Percentiles rank a stretch among this genome's conserved stretches.
These are phyloP conservation scores for Microbotryum saponariae DNA, from an alignment of 1,284 basidiomycete genomes.

Conservation along the genomic window DNA sequence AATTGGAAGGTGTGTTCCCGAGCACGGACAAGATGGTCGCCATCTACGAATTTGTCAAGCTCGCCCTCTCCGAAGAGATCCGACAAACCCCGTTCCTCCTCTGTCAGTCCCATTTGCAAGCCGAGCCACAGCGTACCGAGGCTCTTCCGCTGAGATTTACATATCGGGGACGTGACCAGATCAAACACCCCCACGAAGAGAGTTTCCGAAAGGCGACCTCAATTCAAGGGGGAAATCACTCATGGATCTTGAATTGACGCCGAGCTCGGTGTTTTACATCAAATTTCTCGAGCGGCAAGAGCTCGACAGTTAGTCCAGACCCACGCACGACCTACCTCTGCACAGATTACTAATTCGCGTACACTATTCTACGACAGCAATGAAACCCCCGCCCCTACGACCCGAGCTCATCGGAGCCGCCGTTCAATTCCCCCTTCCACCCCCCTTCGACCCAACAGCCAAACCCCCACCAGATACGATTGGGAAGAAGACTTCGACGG, in stretches of 20 bases:
- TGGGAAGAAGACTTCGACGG: constrained; percentile 61
- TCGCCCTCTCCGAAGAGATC: constrained; percentile 60
- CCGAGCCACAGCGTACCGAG: neutral
- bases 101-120: constrained; percentile 49
- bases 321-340: neutral
- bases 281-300: constrained; percentile 59
- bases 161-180: constrained; percentile 45
- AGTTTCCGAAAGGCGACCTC: constrained; percentile 68
- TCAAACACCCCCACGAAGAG: constrained; percentile 68
- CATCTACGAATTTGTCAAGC: constrained; percentile 73
- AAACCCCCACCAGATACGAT: constrained; percentile 29
- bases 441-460: constrained; percentile 33
- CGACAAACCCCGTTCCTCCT: constrained; percentile 69
- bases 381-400: constrained; percentile 59
- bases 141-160: neutral
- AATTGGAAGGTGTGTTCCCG: constrained; percentile 69
- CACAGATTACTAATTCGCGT: too few species aligned
- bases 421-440: constrained; percentile 55
- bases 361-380: constrained; percentile 9
- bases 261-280: constrained; percentile 66
- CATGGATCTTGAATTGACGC: constrained; percentile 63
- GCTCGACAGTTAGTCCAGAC: constrained; percentile 53
- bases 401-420: constrained; percentile 52
- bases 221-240: constrained; percentile 59
- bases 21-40: constrained; percentile 66